Base-by-base conservation (phyloP, 192 early-diverging fungal genomes). In the Dissophora globulifera region DNA sequence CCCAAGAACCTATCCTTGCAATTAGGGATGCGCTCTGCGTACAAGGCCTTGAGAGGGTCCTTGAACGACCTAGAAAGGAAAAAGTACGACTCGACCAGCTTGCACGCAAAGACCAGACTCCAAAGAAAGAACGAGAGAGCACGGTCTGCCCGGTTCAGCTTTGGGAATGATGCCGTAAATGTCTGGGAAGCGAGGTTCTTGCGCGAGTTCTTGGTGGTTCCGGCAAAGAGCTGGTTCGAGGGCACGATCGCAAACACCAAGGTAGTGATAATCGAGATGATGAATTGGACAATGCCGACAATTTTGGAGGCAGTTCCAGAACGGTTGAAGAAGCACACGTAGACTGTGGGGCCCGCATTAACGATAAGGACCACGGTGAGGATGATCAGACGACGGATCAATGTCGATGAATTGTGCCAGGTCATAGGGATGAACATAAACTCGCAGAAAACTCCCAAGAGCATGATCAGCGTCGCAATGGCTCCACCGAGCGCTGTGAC, bases 51-150 rank as follows among this genome's bases (percentile, higher is more conserved):
- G 47, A 89, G 84, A 19, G 90, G 90, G 57, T 91, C 91, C 78
- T 89, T 91, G 78, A 94, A 94, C 2, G 92, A 91, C 29, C 90
- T 79, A 0, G 91, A 89, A 38, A 95, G 69, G 85, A 93, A 95
- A 65, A 93, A 90, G 84, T 93, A 92, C 7, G 91, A 93, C 76
- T 92, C 93, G 52, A 93, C 69, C 32, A 90, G 82, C 68, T 95
- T 95, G 83, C 87, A 89, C 22, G 83, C 43, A 64, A 95, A 92
- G 5, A 93, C 87, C 29, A 85, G 80, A 10, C 79, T 64, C 93
- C 93, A 93, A 33, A 93, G 67, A 38, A 74, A 81, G 27, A 93
- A 80, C 43, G 92, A 93, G 33, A 93, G 81, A 4, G 85, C 80
- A 42, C 91, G 87, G 31, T 92, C 90, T 0, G 83, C 85, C 40